Evolutionary conservation across 169 alveolate species (phyloP).

Genomic region (Plasmodium reichenowi): DNA sequence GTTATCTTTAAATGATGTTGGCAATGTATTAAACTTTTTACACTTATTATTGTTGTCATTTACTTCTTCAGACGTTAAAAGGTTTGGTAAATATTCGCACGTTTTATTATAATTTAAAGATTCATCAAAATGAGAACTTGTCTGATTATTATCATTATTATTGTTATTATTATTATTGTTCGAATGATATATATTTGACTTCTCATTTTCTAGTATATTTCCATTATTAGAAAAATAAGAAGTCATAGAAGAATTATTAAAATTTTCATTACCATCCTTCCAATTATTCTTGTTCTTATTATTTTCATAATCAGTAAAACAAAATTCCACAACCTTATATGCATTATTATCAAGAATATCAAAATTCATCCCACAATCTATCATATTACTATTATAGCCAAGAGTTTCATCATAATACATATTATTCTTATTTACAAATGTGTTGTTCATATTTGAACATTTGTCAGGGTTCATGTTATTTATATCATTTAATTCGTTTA

Average conservation of each 20-base stretch:
- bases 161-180: slow-evolving; percentile 12
- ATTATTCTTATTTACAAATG: slow-evolving; percentile 8
- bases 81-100: slow-evolving; percentile 51
- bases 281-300: slow-evolving; percentile 33
- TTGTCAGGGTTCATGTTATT: slow-evolving; percentile 18
- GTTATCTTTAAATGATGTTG: slow-evolving; percentile 15
- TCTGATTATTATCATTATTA: not conserved
- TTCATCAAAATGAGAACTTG: not conserved
- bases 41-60: slow-evolving; percentile 3
- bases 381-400: slow-evolving; percentile 54
- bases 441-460: slow-evolving; percentile 10
- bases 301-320: slow-evolving; percentile 69
- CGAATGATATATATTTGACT: not conserved
- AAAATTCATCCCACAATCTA: slow-evolving; percentile 60
- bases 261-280: slow-evolving; percentile 1
- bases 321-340: slow-evolving; percentile 65
- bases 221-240: not conserved
- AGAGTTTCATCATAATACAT: slow-evolving; percentile 51
- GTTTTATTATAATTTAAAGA: slow-evolving; percentile 34
- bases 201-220: not conserved
- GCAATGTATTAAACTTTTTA: slow-evolving; percentile 11
- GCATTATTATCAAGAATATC: slow-evolving; percentile 63
- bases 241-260: not conserved
- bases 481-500: slow-evolving; percentile 36
- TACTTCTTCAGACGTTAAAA: slow-evolving; percentile 10